Percentiles rank a stretch among this genome's conserved stretches.
These are phyloP conservation scores for Cystofilobasidium capitatum DNA, from an alignment of 768 basidiomycete genomes.

Conservation along the genomic window DNA sequence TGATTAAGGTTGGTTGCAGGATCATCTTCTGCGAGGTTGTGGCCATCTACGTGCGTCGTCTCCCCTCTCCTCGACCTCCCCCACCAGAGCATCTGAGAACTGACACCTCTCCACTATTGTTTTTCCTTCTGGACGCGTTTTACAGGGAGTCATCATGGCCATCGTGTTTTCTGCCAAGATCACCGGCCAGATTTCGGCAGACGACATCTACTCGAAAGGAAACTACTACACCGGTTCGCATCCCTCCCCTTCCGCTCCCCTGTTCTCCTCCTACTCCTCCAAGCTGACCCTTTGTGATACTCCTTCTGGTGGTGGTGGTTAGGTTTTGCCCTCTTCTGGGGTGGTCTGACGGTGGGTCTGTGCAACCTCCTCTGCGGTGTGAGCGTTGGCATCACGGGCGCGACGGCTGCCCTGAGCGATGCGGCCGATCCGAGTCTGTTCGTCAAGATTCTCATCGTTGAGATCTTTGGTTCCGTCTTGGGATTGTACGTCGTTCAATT, in stretches of 20 bases:
- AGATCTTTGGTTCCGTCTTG: slow-evolving; percentile 55
- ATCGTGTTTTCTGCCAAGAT: slow-evolving; percentile 91
- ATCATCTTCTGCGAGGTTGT: slow-evolving; percentile 99
- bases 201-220: slow-evolving; percentile 64
- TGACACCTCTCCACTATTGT: background rate
- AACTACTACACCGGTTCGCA: slow-evolving; percentile 83
- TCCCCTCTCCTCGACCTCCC: background rate
- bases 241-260: background rate
- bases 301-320: background rate
- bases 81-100: background rate
- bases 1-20: slow-evolving; percentile 43
- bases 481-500: slow-evolving; percentile 70
- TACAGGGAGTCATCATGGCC: slow-evolving; percentile 58
- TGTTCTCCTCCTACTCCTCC: background rate
- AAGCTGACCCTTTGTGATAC: background rate
- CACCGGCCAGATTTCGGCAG: slow-evolving; percentile 43
- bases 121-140: background rate
- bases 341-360: slow-evolving; percentile 81
- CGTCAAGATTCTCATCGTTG: slow-evolving; percentile 92
- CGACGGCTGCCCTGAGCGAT: slow-evolving; percentile 88
- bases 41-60: slow-evolving; percentile 67
- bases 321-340: slow-evolving; percentile 95
- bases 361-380: slow-evolving; percentile 94
- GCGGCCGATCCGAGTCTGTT: slow-evolving; percentile 90
- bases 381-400: slow-evolving; percentile 87